Evolutionary conservation across 768 basidiomycete species (phyloP), one percentile per base, ranked within the genome.

Genomic region (Nidula microcarpa): DNA sequence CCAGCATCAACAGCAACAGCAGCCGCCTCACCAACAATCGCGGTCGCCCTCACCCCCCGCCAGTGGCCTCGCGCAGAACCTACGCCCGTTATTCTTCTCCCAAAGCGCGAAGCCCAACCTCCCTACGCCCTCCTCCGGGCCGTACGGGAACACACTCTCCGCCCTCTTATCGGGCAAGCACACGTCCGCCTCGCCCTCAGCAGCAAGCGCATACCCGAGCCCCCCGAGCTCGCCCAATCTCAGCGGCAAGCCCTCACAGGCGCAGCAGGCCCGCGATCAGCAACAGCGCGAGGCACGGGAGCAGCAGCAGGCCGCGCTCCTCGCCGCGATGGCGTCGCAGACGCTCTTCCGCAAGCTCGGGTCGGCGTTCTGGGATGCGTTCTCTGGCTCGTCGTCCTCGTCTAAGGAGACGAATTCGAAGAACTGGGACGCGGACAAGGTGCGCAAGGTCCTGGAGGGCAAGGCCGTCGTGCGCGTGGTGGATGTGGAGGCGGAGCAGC

Each of bases 291-390:
- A 57, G 33, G 60, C 53, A 57, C 62, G 67, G 54, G 65, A 70
- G 53, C 71, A 74, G 52, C 68, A 69, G 55, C 71, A 78, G 47
- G 72, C 78, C 11, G 83, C 82, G 6, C 72, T 85, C 61, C 73
- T 85, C 14, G 91, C 91, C 9, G 79, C 82, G n/a, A 74, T 91
- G 56, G 91, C 90, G 7, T 82, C 82, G 45, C 86, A 91, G 70
- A 94, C 92, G 0, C 70, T 95, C 33, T 58, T 89, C 49, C 71
- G 74, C 62, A 85, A 84, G 62, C 76, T 94, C 33, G 85, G 88
- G 4, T 66, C 73, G 17, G 89, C 91, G 43, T 94, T 94, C 72
- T 90, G 91, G 88, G 91, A 92, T 57, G 93, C 93, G 13, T 94
- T 94, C 69, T 78, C 85, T n/a, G 86, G 85, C 0, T 53, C 67